These are phyloP conservation scores for Lichenothelia convexa DNA, from an alignment of 495 filamentous ascomycete genomes.

Conservation along the genomic window DNA sequence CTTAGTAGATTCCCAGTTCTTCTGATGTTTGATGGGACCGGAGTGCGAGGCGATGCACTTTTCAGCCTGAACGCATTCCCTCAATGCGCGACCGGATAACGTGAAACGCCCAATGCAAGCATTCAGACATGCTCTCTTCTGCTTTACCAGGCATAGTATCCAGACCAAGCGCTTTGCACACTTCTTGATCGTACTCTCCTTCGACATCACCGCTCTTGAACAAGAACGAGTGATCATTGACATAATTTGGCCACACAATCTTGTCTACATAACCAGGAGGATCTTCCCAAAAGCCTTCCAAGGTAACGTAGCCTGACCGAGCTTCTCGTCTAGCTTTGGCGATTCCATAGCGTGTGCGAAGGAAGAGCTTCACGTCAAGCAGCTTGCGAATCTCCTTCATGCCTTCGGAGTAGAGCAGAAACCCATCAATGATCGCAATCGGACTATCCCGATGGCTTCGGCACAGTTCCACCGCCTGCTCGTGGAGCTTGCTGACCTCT, in stretches of 20 bases:
- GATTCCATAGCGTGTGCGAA: constrained; percentile 39
- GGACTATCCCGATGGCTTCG: constrained; percentile 6
- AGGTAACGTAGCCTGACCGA: constrained; percentile 68
- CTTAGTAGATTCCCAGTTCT: too few relatives aligned
- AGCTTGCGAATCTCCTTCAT: constrained; percentile 28
- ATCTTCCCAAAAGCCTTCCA: constrained; percentile 81
- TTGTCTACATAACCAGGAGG: constrained; percentile 86
- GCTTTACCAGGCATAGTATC: constrained; percentile 18
- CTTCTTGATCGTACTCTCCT: constrained; percentile 26
- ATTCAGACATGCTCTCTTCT: constrained; percentile 13
- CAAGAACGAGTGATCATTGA: constrained; percentile 54
- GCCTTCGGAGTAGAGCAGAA: constrained; percentile 46
- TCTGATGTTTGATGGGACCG: too few relatives aligned
- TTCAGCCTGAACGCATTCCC: too few relatives aligned
- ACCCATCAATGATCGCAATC: constrained; percentile 60
- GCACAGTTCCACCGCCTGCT: constrained; percentile 9
- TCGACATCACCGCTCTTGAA: constrained; percentile 49
- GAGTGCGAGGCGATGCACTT: too few relatives aligned
- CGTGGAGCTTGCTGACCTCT: constrained; percentile 25
- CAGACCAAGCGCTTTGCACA: constrained; percentile 27
- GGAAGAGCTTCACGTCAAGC: constrained; percentile 59
- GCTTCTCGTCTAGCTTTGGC: constrained; percentile 52
- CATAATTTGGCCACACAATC: constrained; percentile 91
- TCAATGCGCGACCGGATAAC: too few relatives aligned
- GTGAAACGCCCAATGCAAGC: constrained; percentile 19